These are phyloP conservation scores for Apiospora aurea DNA, from an alignment of 2,329 filamentous ascomycete species.

Conservation along the genomic window DNA sequence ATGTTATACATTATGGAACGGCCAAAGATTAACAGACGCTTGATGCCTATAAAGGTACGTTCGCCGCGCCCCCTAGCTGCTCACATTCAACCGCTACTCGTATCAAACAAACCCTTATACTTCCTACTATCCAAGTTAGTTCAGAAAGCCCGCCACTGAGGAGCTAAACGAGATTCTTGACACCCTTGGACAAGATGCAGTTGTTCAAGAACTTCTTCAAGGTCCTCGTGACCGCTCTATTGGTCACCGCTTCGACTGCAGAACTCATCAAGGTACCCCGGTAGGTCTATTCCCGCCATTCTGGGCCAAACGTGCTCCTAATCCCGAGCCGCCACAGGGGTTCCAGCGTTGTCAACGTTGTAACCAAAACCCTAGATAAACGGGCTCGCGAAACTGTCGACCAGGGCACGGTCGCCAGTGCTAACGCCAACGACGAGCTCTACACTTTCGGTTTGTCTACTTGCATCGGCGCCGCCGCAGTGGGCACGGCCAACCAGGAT, in stretches of 20 bases:
- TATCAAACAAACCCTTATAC: not conserved
- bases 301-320: not conserved
- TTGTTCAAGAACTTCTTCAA: not conserved
- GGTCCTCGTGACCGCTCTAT: not conserved
- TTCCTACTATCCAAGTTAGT: not conserved
- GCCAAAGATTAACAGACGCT: not conserved
- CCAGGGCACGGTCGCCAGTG: not conserved
- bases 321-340: not conserved
- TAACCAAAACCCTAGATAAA: not conserved
- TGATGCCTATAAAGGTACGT: not conserved
- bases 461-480: slow-evolving; percentile 4
- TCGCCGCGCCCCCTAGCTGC: not conserved
- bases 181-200: not conserved
- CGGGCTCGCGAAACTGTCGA: not conserved
- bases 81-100: not conserved
- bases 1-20: not conserved
- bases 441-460: not conserved
- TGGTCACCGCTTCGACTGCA: not conserved
- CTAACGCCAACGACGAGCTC: not conserved
- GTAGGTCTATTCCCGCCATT: not conserved
- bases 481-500: not conserved
- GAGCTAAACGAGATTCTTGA: not conserved
- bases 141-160: not conserved
- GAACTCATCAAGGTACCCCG: not conserved
- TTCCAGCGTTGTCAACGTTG: not conserved